Conservation (phyloP, 768 basidiomycete species). For the Hydnomerulius pinastri region DNA sequence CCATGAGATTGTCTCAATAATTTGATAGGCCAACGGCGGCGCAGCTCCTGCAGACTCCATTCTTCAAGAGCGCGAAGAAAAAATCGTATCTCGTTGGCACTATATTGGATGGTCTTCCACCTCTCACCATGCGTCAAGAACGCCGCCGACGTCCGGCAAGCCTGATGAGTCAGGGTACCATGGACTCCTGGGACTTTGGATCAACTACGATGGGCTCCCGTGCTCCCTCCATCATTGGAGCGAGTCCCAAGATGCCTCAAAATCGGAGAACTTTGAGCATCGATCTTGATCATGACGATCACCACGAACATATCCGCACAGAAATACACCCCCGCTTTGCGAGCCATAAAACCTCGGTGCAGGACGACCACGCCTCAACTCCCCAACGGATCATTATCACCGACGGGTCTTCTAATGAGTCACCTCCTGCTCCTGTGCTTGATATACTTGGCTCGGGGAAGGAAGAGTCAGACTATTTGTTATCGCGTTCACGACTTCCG, state of each 20-base stretch:
- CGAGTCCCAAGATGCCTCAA: conserved; percentile 4
- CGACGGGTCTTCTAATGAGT: not conserved
- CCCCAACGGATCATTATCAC: not conserved
- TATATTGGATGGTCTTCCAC: conserved; percentile 75
- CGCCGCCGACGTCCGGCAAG: conserved; percentile 47
- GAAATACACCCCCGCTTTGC: conserved; percentile 1
- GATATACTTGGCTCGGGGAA: not conserved
- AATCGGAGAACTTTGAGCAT: conserved; percentile 4
- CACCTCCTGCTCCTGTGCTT: not conserved
- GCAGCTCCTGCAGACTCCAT: conserved; percentile 72
- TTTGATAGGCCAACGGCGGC: conserved; percentile 68
- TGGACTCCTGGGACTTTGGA: conserved; percentile 84
- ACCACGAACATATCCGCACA: not conserved
- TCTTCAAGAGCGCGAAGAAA: conserved; percentile 81
- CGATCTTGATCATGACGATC: conserved; percentile 5
- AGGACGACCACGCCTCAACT: conserved; percentile 4
- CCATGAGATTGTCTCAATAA: not conserved
- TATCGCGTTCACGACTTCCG: not conserved
- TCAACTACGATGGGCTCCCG: conserved; percentile 44
- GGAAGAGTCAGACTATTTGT: not conserved
- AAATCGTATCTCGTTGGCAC: conserved; percentile 75
- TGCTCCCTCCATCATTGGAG: conserved; percentile 8
- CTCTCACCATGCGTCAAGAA: conserved; percentile 73
- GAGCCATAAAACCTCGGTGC: not conserved
- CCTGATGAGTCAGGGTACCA: conserved; percentile 45